Evolutionary conservation across 2,329 filamentous ascomycete genomes (phyloP), one percentile per base, ranked within the genome.

Genomic region (Apiospora hydei): DNA sequence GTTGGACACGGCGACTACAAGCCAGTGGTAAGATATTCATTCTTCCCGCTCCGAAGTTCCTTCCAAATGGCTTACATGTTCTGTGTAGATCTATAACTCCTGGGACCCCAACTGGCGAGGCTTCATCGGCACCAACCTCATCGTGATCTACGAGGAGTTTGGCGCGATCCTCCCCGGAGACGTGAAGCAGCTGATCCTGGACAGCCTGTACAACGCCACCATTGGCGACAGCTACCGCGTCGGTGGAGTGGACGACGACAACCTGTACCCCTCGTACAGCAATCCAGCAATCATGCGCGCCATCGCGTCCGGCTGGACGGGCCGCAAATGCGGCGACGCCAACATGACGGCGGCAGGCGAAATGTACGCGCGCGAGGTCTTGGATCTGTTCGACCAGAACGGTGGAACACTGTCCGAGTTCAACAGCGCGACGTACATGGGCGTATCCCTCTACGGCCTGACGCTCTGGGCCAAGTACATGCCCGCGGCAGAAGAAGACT

Each of bases 41-140:
- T 38, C 7, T 30, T 38, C 14, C 14, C 30, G 30, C 4, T 47
- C 5, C 7, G 7, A 47, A 26, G 11, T 0, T 38, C 21, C 30
- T 34, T 21, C 14, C n/a, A 18, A 34, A 51, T 53, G 49, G 24
- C 14, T 49, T 21, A 53, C 67, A 53, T 38, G 4, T 49, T n/a
- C 26, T 10, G 21, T 21, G 2, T 46, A 71, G 70, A 73, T 86
- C 24, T 86, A 88, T 73, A 82, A 84, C 71, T 83, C 83, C 1
- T 88, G 86, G 84, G 86, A 88, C 75, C 86, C 86, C 0, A 88
- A 88, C 71, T 88, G 86, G 86, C 80, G 87, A 73, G 87, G 86
- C 3, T 88, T 88, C 72, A 82, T 88, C 41, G 85, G 85, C 2
- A 88, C 85, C 0, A 83, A 85, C 0, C 83, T 88, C 47, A 84